phyloP scores from a whole-genome alignment of 768 basidiomycete genomes.

The Panaeolus papilionaceus region DNA sequence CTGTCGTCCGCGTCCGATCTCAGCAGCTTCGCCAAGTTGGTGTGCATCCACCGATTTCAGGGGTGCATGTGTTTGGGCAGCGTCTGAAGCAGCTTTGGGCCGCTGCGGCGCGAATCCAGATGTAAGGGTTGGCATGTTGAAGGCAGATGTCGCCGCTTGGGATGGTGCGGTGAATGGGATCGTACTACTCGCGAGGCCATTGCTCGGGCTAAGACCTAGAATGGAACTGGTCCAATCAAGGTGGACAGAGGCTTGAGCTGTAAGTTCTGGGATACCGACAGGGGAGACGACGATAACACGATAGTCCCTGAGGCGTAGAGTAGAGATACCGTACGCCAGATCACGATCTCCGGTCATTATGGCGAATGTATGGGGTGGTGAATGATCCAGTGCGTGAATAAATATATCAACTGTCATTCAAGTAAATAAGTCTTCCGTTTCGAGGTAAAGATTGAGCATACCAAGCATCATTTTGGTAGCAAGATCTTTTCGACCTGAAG shows the following conservation, averaged over 20 bases:
- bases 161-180: constrained; percentile 6
- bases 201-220: constrained; percentile 22
- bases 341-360: constrained; percentile 74
- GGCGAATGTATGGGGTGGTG: constrained; percentile 51
- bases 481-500: constrained; percentile 34
- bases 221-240: constrained; percentile 47
- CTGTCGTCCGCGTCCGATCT: constrained; percentile 10
- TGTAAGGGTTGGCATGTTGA: background rate
- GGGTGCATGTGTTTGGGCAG: background rate
- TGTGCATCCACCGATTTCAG: background rate
- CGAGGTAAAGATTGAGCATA: constrained; percentile 17
- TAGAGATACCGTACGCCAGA: constrained; percentile 67
- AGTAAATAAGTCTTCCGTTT: background rate
- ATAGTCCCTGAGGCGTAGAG: constrained; percentile 59
- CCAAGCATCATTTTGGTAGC: constrained; percentile 39
- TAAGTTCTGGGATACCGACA: constrained; percentile 50
- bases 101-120: constrained; percentile 9
- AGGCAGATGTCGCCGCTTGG: background rate
- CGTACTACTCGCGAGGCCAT: background rate
- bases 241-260: constrained; percentile 57
- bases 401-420: constrained; percentile 64
- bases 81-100: background rate
- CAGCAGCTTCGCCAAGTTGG: background rate
- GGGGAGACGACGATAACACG: constrained; percentile 58
- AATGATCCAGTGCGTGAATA: constrained; percentile 68